Evolutionary conservation across 1,284 basidiomycete genomes (phyloP).

Genomic region (Cryptococcus floricola): DNA sequence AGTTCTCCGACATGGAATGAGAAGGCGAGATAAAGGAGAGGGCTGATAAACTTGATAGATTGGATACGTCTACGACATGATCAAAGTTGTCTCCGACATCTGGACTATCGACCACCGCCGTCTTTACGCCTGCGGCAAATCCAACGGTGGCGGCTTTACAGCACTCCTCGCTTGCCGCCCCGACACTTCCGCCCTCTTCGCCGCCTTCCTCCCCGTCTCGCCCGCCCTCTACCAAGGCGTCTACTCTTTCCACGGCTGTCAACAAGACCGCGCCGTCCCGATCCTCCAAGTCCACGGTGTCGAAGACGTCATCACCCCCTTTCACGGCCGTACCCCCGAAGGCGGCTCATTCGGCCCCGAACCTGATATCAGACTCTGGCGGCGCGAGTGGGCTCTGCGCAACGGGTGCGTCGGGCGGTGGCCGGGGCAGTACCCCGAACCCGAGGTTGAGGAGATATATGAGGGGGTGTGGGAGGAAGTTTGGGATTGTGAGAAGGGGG

Average conservation of each 20-base stretch:
- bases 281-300: constrained; percentile 26
- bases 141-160: constrained; percentile 27
- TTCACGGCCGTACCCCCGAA: constrained; percentile 18
- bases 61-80: constrained; percentile 25
- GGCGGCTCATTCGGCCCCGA: constrained; percentile 14
- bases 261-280: constrained; percentile 18
- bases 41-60: background rate
- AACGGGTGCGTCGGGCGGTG: constrained; percentile 16
- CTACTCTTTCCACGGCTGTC: constrained; percentile 21
- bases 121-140: constrained; percentile 27
- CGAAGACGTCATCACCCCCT: constrained; percentile 22
- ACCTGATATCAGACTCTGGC: constrained; percentile 21
- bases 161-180: constrained; percentile 21
- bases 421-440: background rate
- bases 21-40: background rate
- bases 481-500: constrained; percentile 14
- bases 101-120: constrained; percentile 20
- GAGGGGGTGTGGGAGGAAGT: constrained; percentile 9
- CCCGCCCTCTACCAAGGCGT: constrained; percentile 25
- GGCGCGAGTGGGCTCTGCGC: constrained; percentile 19
- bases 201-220: constrained; percentile 27
- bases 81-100: constrained; percentile 14
- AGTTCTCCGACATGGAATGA: constrained; percentile 2
- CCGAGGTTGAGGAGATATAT: constrained; percentile 4
- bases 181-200: constrained; percentile 24